These are phyloP conservation scores for Paspalum notatum DNA, from an alignment of 176 grass and related monocot genomes.

Conservation along the genomic window DNA sequence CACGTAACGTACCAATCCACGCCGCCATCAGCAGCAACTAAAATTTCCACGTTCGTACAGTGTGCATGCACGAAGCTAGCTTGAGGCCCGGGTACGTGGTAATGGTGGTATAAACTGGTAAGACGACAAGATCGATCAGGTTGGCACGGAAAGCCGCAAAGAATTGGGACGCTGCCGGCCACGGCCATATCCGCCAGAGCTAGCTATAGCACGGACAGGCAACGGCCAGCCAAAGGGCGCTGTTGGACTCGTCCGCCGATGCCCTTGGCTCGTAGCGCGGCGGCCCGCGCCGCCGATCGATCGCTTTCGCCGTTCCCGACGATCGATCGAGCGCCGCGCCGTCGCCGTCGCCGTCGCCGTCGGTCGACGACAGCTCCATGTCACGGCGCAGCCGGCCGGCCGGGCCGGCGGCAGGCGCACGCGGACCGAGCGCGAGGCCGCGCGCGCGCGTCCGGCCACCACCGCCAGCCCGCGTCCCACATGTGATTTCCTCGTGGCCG, in stretches of 20 bases:
- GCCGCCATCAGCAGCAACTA: not conserved
- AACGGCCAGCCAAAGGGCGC: not conserved
- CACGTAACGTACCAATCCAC: not conserved
- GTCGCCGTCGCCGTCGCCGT: not conserved
- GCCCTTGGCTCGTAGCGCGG: not conserved
- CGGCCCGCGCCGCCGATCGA: not conserved
- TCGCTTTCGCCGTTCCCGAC: conserved; percentile 12
- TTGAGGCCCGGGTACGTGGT: not conserved
- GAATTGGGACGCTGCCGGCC: not conserved
- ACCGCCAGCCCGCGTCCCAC: not conserved
- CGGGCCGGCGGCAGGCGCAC: not conserved
- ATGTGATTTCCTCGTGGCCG: conserved; percentile 43
- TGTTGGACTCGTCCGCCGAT: not conserved
- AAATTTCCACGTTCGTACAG: not conserved
- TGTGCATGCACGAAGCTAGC: not conserved
- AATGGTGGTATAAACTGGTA: not conserved
- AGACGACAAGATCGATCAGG: not conserved
- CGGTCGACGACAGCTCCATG: not conserved
- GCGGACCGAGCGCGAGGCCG: not conserved
- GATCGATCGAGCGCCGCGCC: not conserved
- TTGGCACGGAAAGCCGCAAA: conserved; percentile 18
- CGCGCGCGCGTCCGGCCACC: not conserved
- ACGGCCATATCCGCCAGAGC: too few species aligned
- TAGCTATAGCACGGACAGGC: not conserved
- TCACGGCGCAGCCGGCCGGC: not conserved